Conservation (phyloP, 1,284 basidiomycete genomes). For the Ustilago trichophora region DNA sequence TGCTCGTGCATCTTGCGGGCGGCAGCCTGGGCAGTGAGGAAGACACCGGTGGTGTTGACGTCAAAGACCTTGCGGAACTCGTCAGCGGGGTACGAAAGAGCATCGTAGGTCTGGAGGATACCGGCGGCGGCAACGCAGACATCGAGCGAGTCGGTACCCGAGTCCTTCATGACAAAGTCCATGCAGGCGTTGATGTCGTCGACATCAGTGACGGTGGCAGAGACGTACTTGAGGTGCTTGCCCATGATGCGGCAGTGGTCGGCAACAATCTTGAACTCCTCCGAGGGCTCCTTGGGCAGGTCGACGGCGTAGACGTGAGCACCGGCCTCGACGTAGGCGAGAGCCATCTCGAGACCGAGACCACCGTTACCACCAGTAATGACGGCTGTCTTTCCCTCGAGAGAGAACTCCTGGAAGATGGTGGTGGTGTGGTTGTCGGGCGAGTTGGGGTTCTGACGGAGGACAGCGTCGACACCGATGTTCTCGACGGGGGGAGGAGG, state of each 20-base stretch:
- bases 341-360: slow-evolving; percentile 82
- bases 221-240: slow-evolving; percentile 72
- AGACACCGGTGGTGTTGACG: slow-evolving; percentile 79
- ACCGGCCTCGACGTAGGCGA: slow-evolving; percentile 79
- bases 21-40: slow-evolving; percentile 81
- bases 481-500: slow-evolving; percentile 61
- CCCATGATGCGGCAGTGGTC: slow-evolving; percentile 70
- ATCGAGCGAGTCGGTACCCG: slow-evolving; percentile 73
- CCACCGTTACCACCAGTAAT: slow-evolving; percentile 75
- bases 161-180: slow-evolving; percentile 62
- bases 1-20: slow-evolving; percentile 76
- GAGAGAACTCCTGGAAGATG: slow-evolving; percentile 78
- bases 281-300: slow-evolving; percentile 74
- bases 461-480: slow-evolving; percentile 63
- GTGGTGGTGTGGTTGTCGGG: slow-evolving; percentile 62
- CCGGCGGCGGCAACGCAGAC: slow-evolving; percentile 81
- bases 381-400: slow-evolving; percentile 78
- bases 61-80: slow-evolving; percentile 76
- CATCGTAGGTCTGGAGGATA: slow-evolving; percentile 74
- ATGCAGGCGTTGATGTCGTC: slow-evolving; percentile 65
- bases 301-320: slow-evolving; percentile 82
- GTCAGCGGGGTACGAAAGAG: slow-evolving; percentile 76
- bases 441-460: slow-evolving; percentile 55
- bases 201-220: slow-evolving; percentile 72
- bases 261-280: slow-evolving; percentile 72